phyloP scores from a whole-genome alignment of 371 early-diverging fungal species.

The Mucor indicus region DNA sequence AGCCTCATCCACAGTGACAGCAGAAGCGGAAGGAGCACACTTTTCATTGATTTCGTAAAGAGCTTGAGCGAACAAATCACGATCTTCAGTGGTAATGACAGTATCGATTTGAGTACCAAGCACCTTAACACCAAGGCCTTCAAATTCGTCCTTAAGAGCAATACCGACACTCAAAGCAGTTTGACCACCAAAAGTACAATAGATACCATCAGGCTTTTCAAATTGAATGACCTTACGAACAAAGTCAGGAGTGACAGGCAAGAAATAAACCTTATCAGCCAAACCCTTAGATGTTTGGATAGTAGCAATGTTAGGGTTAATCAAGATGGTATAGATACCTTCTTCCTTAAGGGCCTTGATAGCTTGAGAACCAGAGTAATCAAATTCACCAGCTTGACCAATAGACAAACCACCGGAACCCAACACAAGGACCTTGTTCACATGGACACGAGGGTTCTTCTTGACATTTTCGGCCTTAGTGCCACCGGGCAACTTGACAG shows the following conservation, averaged over 20 bases:
- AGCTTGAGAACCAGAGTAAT: slow-evolving; percentile 95
- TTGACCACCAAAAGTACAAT: slow-evolving; percentile 94
- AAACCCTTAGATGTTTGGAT: slow-evolving; percentile 94
- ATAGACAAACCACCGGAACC: slow-evolving; percentile 96
- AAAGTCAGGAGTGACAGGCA: slow-evolving; percentile 91
- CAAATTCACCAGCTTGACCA: slow-evolving; percentile 98
- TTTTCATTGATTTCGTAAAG: slow-evolving; percentile 82
- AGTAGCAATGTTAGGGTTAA: slow-evolving; percentile 97
- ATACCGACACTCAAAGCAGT: slow-evolving; percentile 94
- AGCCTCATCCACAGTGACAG: slow-evolving; percentile 78
- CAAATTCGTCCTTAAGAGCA: slow-evolving; percentile 83
- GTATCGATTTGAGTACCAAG: slow-evolving; percentile 92
- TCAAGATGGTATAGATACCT: slow-evolving; percentile 87
- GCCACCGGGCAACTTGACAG: slow-evolving; percentile 73
- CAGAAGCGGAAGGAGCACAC: slow-evolving; percentile 81
- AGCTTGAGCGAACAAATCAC: slow-evolving; percentile 88
- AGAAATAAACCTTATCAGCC: slow-evolving; percentile 94
- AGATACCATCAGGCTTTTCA: slow-evolving; percentile 94
- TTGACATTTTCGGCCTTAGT: slow-evolving; percentile 48
- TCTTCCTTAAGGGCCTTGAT: slow-evolving; percentile 97
- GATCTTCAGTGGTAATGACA: slow-evolving; percentile 91
- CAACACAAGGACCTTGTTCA: slow-evolving; percentile 89
- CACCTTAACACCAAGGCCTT: slow-evolving; percentile 81
- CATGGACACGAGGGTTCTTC: slow-evolving; percentile 52
- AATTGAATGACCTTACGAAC: slow-evolving; percentile 90